These are phyloP conservation scores for Penicillium decumbens DNA, from an alignment of 2,329 filamentous ascomycete species.

Conservation along the genomic window DNA sequence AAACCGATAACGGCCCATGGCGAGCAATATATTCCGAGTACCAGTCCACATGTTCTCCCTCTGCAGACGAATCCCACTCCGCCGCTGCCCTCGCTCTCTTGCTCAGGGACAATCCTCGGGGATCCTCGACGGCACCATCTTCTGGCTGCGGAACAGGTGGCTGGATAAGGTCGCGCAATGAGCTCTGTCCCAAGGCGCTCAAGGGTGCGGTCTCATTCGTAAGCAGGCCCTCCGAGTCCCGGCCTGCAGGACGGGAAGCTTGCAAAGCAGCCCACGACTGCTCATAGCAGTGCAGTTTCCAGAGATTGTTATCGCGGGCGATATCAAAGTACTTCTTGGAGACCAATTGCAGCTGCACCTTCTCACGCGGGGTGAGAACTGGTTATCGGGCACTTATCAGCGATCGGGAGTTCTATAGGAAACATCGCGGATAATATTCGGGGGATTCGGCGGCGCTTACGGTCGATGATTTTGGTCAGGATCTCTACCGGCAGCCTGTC, in stretches of 20 bases:
- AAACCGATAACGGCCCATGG: slow-evolving; percentile 66
- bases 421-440: slow-evolving; percentile 20
- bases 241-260: slow-evolving; percentile 19
- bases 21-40: slow-evolving; percentile 86
- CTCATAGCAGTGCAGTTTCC: slow-evolving; percentile 70
- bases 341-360: slow-evolving; percentile 65
- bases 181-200: slow-evolving; percentile 30
- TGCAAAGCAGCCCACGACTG: slow-evolving; percentile 63
- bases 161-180: slow-evolving; percentile 34
- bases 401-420: slow-evolving; percentile 17
- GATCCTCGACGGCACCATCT: neutral
- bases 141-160: slow-evolving; percentile 15
- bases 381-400: slow-evolving; percentile 18
- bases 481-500: slow-evolving; percentile 61
- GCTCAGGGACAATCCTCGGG: slow-evolving; percentile 20
- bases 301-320: slow-evolving; percentile 69
- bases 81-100: slow-evolving; percentile 42
- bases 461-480: slow-evolving; percentile 58
- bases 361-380: slow-evolving; percentile 62
- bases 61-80: slow-evolving; percentile 78
- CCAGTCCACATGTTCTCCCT: slow-evolving; percentile 69
- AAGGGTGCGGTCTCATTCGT: slow-evolving; percentile 34
- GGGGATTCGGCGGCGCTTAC: slow-evolving; percentile 44
- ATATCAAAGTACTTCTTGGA: slow-evolving; percentile 62
- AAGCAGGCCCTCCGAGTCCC: slow-evolving; percentile 47